Evolutionary conservation across 1,284 basidiomycete species (phyloP).

Genomic region (Ceratobasidium sp.): DNA sequence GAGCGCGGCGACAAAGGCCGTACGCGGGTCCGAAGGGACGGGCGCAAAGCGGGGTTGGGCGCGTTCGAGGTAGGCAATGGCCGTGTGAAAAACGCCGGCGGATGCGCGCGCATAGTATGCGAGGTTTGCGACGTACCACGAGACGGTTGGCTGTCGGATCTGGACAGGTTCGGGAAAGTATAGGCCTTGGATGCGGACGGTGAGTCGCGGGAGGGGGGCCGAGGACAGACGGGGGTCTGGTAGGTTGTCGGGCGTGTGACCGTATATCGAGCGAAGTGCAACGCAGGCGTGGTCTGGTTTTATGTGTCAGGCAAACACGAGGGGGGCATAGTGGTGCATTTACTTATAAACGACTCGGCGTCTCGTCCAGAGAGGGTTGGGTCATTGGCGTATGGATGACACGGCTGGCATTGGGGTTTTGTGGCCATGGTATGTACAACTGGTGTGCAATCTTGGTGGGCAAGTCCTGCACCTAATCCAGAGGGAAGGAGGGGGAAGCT

Average conservation of each 20-base stretch:
- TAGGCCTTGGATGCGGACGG: constrained; percentile 6
- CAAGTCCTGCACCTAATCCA: background rate
- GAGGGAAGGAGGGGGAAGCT: constrained; percentile 7
- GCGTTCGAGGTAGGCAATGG: constrained; percentile 34
- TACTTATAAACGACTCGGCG: constrained; percentile 41
- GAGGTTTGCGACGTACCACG: constrained; percentile 42
- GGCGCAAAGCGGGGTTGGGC: constrained; percentile 34
- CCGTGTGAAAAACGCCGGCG: constrained; percentile 31
- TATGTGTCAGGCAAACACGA: constrained; percentile 3
- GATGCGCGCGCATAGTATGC: constrained; percentile 42
- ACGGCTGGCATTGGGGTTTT: background rate
- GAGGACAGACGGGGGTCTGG: constrained; percentile 36
- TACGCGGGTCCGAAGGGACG: constrained; percentile 14
- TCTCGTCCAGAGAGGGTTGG: constrained; percentile 36
- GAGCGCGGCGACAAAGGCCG: constrained; percentile 39
- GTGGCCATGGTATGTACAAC: background rate
- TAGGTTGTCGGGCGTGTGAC: constrained; percentile 38
- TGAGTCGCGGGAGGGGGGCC: constrained; percentile 15
- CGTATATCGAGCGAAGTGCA: constrained; percentile 36
- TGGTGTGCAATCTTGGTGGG: background rate
- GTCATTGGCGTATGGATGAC: constrained; percentile 18
- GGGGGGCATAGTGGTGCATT: background rate
- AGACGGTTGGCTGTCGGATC: constrained; percentile 34
- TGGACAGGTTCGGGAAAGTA: constrained; percentile 42
- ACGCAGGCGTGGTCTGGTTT: constrained; percentile 23